Base-by-base conservation (phyloP, 2,329 filamentous ascomycete species). In the Penicillium capsulatum region DNA sequence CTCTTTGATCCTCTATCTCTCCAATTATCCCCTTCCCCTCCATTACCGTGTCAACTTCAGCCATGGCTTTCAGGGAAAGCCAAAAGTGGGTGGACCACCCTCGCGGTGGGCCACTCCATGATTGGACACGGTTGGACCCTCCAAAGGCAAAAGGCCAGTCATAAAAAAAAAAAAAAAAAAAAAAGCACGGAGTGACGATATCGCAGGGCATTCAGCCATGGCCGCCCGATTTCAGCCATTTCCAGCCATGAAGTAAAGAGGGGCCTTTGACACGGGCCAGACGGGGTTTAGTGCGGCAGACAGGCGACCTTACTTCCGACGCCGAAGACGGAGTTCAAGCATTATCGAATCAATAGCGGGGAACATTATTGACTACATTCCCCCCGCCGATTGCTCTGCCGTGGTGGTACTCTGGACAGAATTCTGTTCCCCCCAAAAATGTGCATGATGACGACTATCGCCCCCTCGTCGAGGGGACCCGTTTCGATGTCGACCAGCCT, bases 331-430 rank as follows among this genome's bases (percentile, higher is more conserved):
- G 19, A 5, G 9, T 11, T n/a, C n/a, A n/a, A n/a, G n/a, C n/a
- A 36, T 41, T 39, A 45, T 50, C 42, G 36, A 36, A 26, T 48
- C 45, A 40, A 45, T 45, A 50, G 44, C 40, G 16, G 37, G n/a
- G 31, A 36, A 34, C 44, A 50, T 50, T 45, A 48, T 46, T 50
- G 44, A 50, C 39, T 44, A 48, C 46, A 47, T 40, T 36, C 27
- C 27, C 19, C 19, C 19, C 19, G 19, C 19, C 9, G 19, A 22
- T 9, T 22, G 19, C 9, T 5, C 19, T 9, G 29, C 17, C 24
- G 31, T 39, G 30, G 27, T 34, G 14, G 27, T n/a, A n/a, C n/a
- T n/a, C n/a, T n/a, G n/a, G n/a, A n/a, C n/a, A 36, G 17, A 34
- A 37, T 36, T 35, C 30, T 29, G 22, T 22, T 20, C n/a, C 24